Evolutionary conservation across 2,329 filamentous ascomycete species (phyloP), one percentile per base, ranked within the genome.

Genomic region (Diaporthe batatas): DNA sequence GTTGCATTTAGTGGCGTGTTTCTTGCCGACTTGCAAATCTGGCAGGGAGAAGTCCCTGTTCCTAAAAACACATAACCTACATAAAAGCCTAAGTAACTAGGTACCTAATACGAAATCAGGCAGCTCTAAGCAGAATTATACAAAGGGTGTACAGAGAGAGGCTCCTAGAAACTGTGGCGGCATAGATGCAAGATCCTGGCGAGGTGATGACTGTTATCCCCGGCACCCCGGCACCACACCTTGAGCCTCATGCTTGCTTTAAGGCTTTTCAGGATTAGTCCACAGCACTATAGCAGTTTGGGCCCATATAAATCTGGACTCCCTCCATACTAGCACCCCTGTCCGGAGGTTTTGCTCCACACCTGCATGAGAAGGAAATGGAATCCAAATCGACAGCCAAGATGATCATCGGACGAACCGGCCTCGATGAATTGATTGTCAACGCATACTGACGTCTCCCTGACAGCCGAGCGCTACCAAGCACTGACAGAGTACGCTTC

Each of bases 351-450:
- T 53, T 67, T 67, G 62, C 62, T 53, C 62, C 44, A 51, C 3
- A 11, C 16, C 44, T 64, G 29, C 25, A 16, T 51, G 29, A 39
- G 12, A 44, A 36, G 29, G 59, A 65, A 65, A 51, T 44, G n/a
- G 18, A 36, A 51, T 44, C 29, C n/a, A 39, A 67, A 25, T 67
- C 44, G 32, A 29, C 12, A 36, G 44, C 44, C 44, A 25, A 49
- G 62, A 51, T 39, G 62, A 67, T 39, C 62, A 65, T 65, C 59
- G 59, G 59, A 65, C 44, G 59, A 65, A 51, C 44, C 18, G 59
- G 44, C 44, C 12, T n/a, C 3, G 21, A n/a, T n/a, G 16, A 23
- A 25, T 25, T 36, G 62, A 39, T 67, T 39, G 51, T 67, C 53
- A 51, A 51, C 62, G 51, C 29, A 51, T 29, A 51, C 44, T 67